phyloP scores from a whole-genome alignment of 192 early-diverging fungal genomes.

The Piromyces sp. region DNA sequence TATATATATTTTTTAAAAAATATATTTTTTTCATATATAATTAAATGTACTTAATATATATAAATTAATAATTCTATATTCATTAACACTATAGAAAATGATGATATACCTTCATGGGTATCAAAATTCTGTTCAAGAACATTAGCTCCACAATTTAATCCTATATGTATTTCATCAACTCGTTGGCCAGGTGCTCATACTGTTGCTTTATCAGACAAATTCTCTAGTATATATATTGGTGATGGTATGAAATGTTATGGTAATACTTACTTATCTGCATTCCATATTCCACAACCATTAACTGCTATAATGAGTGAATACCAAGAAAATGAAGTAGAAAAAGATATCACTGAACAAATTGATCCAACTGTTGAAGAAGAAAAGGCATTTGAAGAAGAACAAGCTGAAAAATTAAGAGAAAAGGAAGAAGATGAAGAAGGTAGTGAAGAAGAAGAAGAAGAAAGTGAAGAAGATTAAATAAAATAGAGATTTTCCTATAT shows the following conservation, averaged over 20 bases:
- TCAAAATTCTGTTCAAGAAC: constrained; percentile 17
- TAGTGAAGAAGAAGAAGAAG: constrained; percentile 17
- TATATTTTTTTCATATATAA: too few species aligned
- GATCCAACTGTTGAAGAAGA: constrained; percentile 45
- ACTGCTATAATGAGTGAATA: constrained; percentile 27
- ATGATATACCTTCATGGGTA: constrained; percentile 24
- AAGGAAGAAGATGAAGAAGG: constrained; percentile 21
- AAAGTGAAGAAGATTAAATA: constrained; percentile 1
- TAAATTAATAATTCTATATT: too few species aligned
- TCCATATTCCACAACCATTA: constrained; percentile 19
- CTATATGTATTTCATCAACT: constrained; percentile 23
- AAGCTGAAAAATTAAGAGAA: constrained; percentile 19
- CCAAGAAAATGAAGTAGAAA: constrained; percentile 9
- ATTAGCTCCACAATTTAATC: constrained; percentile 31
- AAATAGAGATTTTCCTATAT: neutral
- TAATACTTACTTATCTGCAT: constrained; percentile 5
- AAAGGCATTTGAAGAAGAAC: constrained; percentile 26
- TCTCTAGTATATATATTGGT: constrained; percentile 41
- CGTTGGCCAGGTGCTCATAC: constrained; percentile 37
- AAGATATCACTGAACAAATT: constrained; percentile 23
- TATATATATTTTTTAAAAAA: too few species aligned
- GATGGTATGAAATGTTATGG: constrained; percentile 28
- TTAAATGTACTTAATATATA: too few species aligned
- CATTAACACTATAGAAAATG: too few species aligned
- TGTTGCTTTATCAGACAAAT: constrained; percentile 42